Percentiles rank a stretch among this genome's conserved stretches.
phyloP scores from a whole-genome alignment of 805 yeast species.

The Suhomyces sp. region DNA sequence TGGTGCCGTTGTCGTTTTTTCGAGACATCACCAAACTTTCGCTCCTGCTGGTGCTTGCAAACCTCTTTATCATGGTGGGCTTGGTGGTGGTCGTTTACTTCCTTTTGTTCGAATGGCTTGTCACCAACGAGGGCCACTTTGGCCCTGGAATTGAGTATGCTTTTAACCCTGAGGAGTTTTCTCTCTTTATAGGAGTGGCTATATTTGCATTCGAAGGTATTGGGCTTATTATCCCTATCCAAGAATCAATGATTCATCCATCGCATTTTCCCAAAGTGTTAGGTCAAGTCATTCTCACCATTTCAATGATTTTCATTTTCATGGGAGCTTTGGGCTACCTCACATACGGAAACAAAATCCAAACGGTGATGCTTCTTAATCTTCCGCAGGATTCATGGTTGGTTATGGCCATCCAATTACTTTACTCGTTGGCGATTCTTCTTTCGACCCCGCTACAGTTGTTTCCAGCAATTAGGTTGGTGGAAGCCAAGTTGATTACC shows the following conservation, averaged over 20 bases:
- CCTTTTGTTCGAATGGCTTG: slow-evolving; percentile 44
- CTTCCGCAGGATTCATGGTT: slow-evolving; percentile 65
- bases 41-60: slow-evolving; percentile 68
- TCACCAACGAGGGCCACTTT: slow-evolving; percentile 34
- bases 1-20: slow-evolving; percentile 67
- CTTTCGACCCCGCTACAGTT: slow-evolving; percentile 78
- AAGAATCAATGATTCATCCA: slow-evolving; percentile 77
- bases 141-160: slow-evolving; percentile 49
- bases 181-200: slow-evolving; percentile 77
- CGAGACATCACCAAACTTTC: slow-evolving; percentile 77
- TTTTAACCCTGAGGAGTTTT: slow-evolving; percentile 58
- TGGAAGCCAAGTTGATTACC: slow-evolving; percentile 59
- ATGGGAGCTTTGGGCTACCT: slow-evolving; percentile 69
- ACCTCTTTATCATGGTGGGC: slow-evolving; percentile 65
- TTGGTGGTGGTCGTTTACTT: slow-evolving; percentile 61
- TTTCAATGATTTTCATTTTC: slow-evolving; percentile 58
- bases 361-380: slow-evolving; percentile 69
- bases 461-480: slow-evolving; percentile 73
- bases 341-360: slow-evolving; percentile 61
- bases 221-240: slow-evolving; percentile 77
- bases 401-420: slow-evolving; percentile 63
- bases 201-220: slow-evolving; percentile 89
- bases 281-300: slow-evolving; percentile 57
- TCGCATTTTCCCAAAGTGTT: slow-evolving; percentile 68
- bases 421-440: slow-evolving; percentile 71